Evolutionary conservation across 2,329 filamentous ascomycete species (phyloP), one percentile per base, ranked within the genome.

Genomic region (Botrytis squamosa): DNA sequence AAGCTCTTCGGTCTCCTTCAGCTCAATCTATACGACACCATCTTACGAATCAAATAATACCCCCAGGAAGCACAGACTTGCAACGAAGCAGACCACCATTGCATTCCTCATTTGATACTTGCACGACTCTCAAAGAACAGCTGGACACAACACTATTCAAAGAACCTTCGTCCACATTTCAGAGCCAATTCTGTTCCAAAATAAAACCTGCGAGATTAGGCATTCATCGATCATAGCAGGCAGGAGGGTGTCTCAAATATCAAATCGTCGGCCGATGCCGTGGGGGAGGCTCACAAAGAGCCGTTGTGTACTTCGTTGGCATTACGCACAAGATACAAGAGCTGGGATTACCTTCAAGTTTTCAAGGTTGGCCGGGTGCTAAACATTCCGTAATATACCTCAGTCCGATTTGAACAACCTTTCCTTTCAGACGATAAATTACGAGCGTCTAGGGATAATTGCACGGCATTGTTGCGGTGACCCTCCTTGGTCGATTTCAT

Each of bases 271-370:
- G 66, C 72, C 40, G 72, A 73, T 73, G 72, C 71, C 71, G 71
- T 60, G 62, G 72, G 72, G 72, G 66, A 65, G 66, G 72, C 72
- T 72, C 62, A 68, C 66, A 60, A 33, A 72, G 71, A 60, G 63
- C 71, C 42, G 71, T 38, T 63, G 64, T 62, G 55, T 72, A 62
- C 49, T 62, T 72, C 38, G 71, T 65, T 69, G 55, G 52, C 55
- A 69, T 55, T 72, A 65, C 60, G 64, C 52, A 72, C 55, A 69
- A 69, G 42, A 67, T 44, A 16, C 29, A 60, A 42, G 52, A 57
- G 40, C 57, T 14, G 59, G 64, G 3, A 22, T 46, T 72, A 49
- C 8, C 36, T 46, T 42, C 36, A 40, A 5, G n/a, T 22, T 63
- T 22, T 57, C 44, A 52, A 3, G 52, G 18, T 52, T 29, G 36